These are phyloP conservation scores for Alnus rubra DNA, from an alignment of 306 rosid species.

Conservation along the genomic window DNA sequence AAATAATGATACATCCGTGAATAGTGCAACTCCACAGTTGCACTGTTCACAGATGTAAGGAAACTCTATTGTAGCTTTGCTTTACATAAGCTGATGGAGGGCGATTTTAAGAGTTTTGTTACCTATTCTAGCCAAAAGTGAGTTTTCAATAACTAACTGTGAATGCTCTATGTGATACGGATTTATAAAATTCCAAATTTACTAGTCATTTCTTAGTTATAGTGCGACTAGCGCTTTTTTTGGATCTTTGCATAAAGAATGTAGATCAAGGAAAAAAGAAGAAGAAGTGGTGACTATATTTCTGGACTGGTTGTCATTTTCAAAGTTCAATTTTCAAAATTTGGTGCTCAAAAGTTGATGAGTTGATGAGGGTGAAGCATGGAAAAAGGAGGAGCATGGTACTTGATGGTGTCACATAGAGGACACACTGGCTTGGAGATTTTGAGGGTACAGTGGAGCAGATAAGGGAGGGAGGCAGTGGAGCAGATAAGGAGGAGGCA, in stretches of 20 bases:
- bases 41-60: too few relatives aligned
- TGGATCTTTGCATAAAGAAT: neutral
- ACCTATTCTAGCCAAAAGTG: too few relatives aligned
- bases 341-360: slow-evolving; percentile 21
- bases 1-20: too few relatives aligned
- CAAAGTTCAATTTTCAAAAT: slow-evolving; percentile 21
- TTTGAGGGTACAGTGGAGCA: slow-evolving; percentile 1
- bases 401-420: slow-evolving; percentile 3
- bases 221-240: too few relatives aligned
- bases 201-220: too few relatives aligned
- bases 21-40: too few relatives aligned
- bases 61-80: too few relatives aligned
- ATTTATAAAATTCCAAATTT: too few relatives aligned
- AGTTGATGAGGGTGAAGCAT: neutral
- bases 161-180: too few relatives aligned
- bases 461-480: slow-evolving; percentile 20
- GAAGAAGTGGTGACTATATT: slow-evolving; percentile 2
- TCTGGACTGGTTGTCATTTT: slow-evolving; percentile 39
- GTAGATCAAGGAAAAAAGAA: neutral
- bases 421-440: slow-evolving; percentile 6
- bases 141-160: too few relatives aligned
- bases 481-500: slow-evolving; percentile 24
- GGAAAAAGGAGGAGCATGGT: neutral
- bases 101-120: too few relatives aligned
- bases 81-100: too few relatives aligned